Percentiles rank a stretch among this genome's conserved stretches.
phyloP scores from a whole-genome alignment of 306 rosid genomes.

The Geum urbanum region DNA sequence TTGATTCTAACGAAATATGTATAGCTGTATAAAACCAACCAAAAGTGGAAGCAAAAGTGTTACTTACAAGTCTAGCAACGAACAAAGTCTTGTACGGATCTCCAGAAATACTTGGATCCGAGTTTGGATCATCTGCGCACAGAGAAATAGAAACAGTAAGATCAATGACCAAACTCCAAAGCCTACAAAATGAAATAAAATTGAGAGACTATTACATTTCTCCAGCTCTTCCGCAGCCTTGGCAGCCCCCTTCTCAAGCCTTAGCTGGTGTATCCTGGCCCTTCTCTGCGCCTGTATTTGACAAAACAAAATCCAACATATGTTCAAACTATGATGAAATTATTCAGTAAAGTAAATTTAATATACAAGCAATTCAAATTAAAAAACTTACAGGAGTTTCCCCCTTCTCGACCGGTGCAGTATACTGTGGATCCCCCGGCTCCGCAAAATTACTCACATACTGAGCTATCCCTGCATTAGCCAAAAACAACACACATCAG shows the following conservation, averaged over 20 bases:
- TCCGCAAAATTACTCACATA: slow-evolving; percentile 78
- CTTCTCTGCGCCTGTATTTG: slow-evolving; percentile 59
- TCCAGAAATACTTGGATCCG: slow-evolving; percentile 75
- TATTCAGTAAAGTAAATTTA: not conserved
- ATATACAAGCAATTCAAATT: not conserved
- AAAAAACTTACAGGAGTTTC: slow-evolving; percentile 75
- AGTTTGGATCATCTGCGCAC: slow-evolving; percentile 72
- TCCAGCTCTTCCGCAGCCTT: slow-evolving; percentile 92
- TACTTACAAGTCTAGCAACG: slow-evolving; percentile 86
- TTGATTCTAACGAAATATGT: not conserved
- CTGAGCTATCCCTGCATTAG: slow-evolving; percentile 73
- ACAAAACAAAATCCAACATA: slow-evolving; percentile 12
- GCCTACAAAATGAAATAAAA: not conserved
- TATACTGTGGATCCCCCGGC: slow-evolving; percentile 77
- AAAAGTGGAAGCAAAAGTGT: not conserved
- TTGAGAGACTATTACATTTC: slow-evolving; percentile 54
- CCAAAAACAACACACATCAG: slow-evolving; percentile 4
- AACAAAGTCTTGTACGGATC: slow-evolving; percentile 97
- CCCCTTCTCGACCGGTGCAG: slow-evolving; percentile 59
- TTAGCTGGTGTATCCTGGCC: slow-evolving; percentile 77
- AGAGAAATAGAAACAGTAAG: slow-evolving; percentile 22
- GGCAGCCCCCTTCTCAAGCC: slow-evolving; percentile 83
- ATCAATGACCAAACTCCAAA: not conserved
- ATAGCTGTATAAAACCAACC: not conserved
- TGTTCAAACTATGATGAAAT: not conserved